These are phyloP conservation scores for Sclerotinia minor DNA, from an alignment of 2,329 filamentous ascomycete genomes.

Conservation along the genomic window DNA sequence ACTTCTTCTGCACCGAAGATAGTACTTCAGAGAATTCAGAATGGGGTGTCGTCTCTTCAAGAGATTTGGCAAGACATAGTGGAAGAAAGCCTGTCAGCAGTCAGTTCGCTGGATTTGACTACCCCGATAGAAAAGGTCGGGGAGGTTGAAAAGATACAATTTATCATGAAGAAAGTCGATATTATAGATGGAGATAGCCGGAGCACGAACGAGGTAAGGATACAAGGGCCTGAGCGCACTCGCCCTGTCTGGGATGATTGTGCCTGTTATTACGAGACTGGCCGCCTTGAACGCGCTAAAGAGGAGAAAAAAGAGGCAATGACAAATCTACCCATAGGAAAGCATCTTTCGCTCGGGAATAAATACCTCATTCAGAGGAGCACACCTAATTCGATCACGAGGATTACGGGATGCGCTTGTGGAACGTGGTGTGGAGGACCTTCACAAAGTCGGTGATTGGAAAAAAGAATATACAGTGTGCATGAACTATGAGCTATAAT, in stretches of 20 bases:
- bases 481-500: not conserved
- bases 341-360: too few species aligned
- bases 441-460: not conserved
- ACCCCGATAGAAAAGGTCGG: not conserved
- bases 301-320: not conserved
- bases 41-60: not conserved
- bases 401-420: not conserved
- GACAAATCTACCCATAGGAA: not conserved
- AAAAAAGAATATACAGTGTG: not conserved
- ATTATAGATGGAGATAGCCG: not conserved
- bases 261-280: not conserved
- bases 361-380: not conserved
- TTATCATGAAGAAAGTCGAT: not conserved
- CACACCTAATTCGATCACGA: not conserved
- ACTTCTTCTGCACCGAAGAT: not conserved
- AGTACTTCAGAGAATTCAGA: not conserved
- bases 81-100: not conserved
- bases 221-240: too few species aligned
- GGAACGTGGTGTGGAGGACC: conserved; percentile 3
- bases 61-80: not conserved
- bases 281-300: not conserved
- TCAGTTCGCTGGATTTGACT: not conserved
- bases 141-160: not conserved
- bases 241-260: not conserved
- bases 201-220: not conserved